These are phyloP conservation scores for Cucumis sativus DNA, from an alignment of 306 rosid genomes.

Conservation along the genomic window DNA sequence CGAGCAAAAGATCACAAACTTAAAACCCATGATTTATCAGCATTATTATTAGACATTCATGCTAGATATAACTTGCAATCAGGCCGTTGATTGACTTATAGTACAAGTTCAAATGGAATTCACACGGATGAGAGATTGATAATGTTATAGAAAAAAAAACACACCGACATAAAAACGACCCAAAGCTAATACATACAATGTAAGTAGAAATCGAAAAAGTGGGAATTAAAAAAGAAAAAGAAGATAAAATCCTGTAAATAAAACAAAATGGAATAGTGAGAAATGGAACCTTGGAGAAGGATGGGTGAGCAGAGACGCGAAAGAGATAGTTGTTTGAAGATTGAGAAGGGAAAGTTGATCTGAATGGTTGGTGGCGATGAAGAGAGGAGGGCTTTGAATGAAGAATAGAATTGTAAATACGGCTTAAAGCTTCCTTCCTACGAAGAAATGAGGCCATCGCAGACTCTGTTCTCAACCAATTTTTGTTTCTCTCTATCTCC, in stretches of 20 bases:
- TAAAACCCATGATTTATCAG: background rate
- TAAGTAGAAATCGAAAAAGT: background rate
- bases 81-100: background rate
- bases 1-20: background rate
- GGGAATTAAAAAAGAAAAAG: no score
- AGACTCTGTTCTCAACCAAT: conserved; percentile 3
- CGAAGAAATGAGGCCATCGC: conserved; percentile 2
- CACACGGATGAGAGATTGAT: background rate
- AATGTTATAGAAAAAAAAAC: no score
- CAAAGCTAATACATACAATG: background rate
- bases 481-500: background rate
- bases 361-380: background rate
- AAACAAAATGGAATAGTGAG: no score
- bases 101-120: background rate
- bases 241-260: background rate
- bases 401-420: conserved; percentile 5
- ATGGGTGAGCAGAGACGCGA: background rate
- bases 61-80: background rate
- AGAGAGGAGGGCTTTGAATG: background rate
- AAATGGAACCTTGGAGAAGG: conserved; percentile 11
- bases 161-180: background rate
- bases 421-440: conserved; percentile 2
- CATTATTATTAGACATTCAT: background rate
- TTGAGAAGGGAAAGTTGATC: conserved; percentile 8
- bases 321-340: background rate